These are phyloP conservation scores for Aegle marmelos DNA, from an alignment of 345 rosid species.

Conservation along the genomic window DNA sequence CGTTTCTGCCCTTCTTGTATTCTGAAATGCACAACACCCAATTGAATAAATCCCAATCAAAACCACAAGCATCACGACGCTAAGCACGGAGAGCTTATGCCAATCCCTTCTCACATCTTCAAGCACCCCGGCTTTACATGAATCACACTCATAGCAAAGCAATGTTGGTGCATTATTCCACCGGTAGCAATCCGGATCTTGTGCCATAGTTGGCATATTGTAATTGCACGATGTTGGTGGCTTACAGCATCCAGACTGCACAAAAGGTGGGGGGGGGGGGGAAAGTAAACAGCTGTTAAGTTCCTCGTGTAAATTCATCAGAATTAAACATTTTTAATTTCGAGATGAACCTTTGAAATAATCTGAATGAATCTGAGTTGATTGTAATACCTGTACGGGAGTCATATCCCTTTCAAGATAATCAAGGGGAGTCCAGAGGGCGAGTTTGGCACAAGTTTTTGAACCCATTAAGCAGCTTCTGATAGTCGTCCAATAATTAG, in stretches of 20 bases:
- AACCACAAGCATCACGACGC: slow-evolving; percentile 59
- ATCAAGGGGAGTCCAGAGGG: slow-evolving; percentile 83
- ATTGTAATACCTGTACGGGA: slow-evolving; percentile 69
- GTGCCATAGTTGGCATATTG: slow-evolving; percentile 46
- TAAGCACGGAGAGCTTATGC: slow-evolving; percentile 78
- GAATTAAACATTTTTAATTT: neutral
- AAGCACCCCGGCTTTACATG: slow-evolving; percentile 91
- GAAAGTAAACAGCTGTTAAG: neutral
- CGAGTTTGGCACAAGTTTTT: slow-evolving; percentile 58
- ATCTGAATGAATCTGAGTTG: neutral
- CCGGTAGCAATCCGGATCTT: slow-evolving; percentile 74
- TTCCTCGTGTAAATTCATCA: neutral
- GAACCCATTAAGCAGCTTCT: slow-evolving; percentile 74
- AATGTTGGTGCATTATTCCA: slow-evolving; percentile 65
- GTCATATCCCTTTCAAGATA: slow-evolving; percentile 59
- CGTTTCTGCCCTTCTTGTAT: slow-evolving; percentile 59
- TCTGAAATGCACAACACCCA: slow-evolving; percentile 85
- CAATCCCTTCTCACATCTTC: slow-evolving; percentile 79
- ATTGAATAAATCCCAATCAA: slow-evolving; percentile 65
- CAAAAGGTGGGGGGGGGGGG: neutral
- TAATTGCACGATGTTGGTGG: slow-evolving; percentile 88
- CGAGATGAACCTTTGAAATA: neutral
- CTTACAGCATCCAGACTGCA: slow-evolving; percentile 93
- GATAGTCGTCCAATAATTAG: slow-evolving; percentile 63
- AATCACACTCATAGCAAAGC: slow-evolving; percentile 89